These are phyloP conservation scores for Lavandula angustifolia DNA, from an alignment of 257 asterid species.

Conservation along the genomic window DNA sequence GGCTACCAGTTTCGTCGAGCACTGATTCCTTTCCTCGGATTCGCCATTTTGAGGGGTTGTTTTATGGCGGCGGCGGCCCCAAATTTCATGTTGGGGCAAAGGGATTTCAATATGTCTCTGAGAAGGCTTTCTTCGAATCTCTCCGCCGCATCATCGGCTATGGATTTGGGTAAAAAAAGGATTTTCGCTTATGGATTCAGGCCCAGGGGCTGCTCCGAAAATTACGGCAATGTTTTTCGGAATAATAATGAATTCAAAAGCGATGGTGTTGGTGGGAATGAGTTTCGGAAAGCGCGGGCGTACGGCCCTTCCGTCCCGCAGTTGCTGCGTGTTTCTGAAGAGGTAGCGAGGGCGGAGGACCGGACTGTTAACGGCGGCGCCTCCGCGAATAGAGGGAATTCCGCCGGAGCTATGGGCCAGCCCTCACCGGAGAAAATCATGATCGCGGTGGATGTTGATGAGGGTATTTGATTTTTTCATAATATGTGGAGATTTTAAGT, in stretches of 20 bases:
- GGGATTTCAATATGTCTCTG: conserved; percentile 44
- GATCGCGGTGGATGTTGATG: conserved; percentile 91
- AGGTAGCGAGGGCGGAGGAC: conserved; percentile 36
- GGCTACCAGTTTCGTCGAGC: not conserved
- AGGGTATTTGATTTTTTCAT: conserved; percentile 48
- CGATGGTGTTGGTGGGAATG: no score
- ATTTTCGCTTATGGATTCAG: conserved; percentile 34
- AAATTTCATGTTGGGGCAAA: conserved; percentile 39
- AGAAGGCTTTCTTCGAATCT: conserved; percentile 33
- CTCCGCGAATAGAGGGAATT: not conserved
- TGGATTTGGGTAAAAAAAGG: conserved; percentile 30
- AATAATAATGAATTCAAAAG: conserved; percentile 19
- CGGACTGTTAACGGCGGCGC: conserved; percentile 36
- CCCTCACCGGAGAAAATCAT: conserved; percentile 44
- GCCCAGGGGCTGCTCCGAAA: conserved; percentile 39
- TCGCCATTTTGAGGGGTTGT: conserved; percentile 32
- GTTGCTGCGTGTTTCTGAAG: conserved; percentile 40
- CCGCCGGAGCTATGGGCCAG: conserved; percentile 33
- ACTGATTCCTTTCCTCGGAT: conserved; percentile 22
- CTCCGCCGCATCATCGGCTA: conserved; percentile 28
- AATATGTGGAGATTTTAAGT: not conserved
- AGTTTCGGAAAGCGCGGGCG: conserved; percentile 37
- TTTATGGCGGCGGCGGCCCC: conserved; percentile 60
- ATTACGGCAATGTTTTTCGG: conserved; percentile 30
- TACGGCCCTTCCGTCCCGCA: conserved; percentile 42